Evolutionary conservation across 306 rosid species (phyloP).

Genomic region (Rosa rugosa): DNA sequence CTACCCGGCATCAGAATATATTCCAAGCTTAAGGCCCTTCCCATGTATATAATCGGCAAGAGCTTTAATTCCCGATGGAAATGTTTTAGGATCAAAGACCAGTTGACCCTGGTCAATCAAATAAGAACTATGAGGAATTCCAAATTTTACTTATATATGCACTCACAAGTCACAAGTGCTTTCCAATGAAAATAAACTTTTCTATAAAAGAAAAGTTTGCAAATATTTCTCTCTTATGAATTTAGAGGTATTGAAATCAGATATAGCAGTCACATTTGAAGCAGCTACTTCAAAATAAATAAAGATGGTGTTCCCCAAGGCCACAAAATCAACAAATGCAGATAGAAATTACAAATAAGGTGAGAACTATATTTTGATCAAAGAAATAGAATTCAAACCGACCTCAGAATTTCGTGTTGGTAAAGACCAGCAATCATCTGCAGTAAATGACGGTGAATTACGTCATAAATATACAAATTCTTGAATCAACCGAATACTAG

Average conservation of each 20-base stretch:
- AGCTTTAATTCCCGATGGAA: constrained; percentile 94
- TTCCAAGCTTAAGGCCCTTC: constrained; percentile 91
- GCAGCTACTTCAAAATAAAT: not conserved
- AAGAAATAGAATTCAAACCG: constrained; percentile 24
- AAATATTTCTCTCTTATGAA: not conserved
- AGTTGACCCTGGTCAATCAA: constrained; percentile 62
- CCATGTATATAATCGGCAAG: constrained; percentile 82
- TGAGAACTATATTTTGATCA: constrained; percentile 2
- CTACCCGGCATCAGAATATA: constrained; percentile 98
- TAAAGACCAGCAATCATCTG: constrained; percentile 96
- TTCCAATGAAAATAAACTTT: not conserved
- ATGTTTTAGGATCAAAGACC: constrained; percentile 64
- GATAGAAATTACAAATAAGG: not conserved
- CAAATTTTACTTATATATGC: constrained; percentile 15
- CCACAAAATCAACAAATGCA: constrained; percentile 7
- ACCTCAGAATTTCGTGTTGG: constrained; percentile 59
- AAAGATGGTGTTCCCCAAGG: constrained; percentile 14
- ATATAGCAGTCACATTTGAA: not conserved
- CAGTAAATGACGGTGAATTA: constrained; percentile 26
- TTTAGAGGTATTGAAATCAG: not conserved
- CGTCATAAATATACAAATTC: constrained; percentile 17
- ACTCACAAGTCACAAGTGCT: not conserved
- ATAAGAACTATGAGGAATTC: constrained; percentile 25
- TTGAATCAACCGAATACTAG: constrained; percentile 12
- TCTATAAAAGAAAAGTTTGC: not conserved